Evolutionary conservation across 768 basidiomycete genomes (phyloP), one percentile per base, ranked within the genome.

Genomic region (Tephrocybe sp.): DNA sequence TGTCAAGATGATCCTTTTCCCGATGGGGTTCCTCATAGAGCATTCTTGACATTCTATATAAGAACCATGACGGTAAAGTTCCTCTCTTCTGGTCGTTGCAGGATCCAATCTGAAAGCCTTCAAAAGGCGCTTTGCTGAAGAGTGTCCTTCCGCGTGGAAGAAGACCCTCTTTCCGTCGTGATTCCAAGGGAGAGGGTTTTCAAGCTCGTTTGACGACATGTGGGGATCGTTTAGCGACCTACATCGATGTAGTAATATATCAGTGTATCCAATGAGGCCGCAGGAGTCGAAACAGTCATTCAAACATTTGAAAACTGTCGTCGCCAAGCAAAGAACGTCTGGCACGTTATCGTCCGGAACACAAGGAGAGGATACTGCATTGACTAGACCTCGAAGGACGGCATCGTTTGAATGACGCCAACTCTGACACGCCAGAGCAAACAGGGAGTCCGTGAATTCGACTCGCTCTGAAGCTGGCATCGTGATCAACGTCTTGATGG

Each of bases 41-140:
- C 47, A 53, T n/a, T 45, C 6, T 30, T 36, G 25, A 21, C 52
- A 53, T 21, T 53, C 52, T 13, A 53, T 13, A 33, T 38, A 48
- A 23, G 41, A 36, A 3, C 24, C 22, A 7, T 22, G 39, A 1
- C 18, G 5, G 18, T 49, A 30, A 16, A 49, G 29, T 1, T 49
- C 42, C 11, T 41, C 24, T n/a, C 47, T 33, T 2, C 46, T 39
- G 0, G 31, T 47, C 7, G 11, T n/a, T 10, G 43, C 22, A 27
- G 43, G 42, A 37, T 49, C 47, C 18, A 53, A 15, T 4, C 47
- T 47, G 4, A 40, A 49, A 15, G 47, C 43, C 42, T 53, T 39
- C 19, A 53, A 18, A 27, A 53, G 49, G 9, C 27, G 10, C 24
- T 27, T 49, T 8, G 47, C 52, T 9, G 38, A 8, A 9, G n/a